phyloP scores from a whole-genome alignment of 2,329 filamentous ascomycete species.

The Fonsecaea pugnacius region DNA sequence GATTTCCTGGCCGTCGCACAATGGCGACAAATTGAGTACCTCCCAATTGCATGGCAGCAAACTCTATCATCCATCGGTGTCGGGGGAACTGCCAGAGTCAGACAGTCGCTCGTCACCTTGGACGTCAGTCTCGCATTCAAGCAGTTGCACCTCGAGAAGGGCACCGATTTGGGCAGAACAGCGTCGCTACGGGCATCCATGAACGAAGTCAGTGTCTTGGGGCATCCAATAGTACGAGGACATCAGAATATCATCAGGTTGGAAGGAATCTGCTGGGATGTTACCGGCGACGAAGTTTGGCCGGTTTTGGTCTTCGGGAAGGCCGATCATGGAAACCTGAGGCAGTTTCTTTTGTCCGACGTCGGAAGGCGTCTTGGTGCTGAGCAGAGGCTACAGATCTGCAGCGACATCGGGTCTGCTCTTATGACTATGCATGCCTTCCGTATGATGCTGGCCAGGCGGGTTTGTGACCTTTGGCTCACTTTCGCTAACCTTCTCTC shows the following conservation, averaged over 20 bases:
- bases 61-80: background rate
- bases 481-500: background rate
- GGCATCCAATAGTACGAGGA: background rate
- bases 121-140: background rate
- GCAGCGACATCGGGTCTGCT: background rate
- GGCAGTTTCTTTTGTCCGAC: background rate
- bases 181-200: background rate
- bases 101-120: background rate
- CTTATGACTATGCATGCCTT: background rate
- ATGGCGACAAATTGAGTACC: background rate
- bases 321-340: background rate
- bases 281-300: background rate
- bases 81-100: background rate
- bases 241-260: background rate
- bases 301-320: background rate
- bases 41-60: background rate
- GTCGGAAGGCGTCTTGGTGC: background rate
- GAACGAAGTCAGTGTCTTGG: background rate
- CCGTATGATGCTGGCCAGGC: background rate
- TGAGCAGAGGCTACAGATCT: background rate
- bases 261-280: conserved; percentile 1
- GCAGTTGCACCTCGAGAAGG: background rate
- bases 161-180: background rate
- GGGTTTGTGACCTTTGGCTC: too few species aligned
- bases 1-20: background rate